Evolutionary conservation across 2,329 filamentous ascomycete genomes (phyloP), one percentile per base, ranked within the genome.

Genomic region (Aureobasidium sp.): DNA sequence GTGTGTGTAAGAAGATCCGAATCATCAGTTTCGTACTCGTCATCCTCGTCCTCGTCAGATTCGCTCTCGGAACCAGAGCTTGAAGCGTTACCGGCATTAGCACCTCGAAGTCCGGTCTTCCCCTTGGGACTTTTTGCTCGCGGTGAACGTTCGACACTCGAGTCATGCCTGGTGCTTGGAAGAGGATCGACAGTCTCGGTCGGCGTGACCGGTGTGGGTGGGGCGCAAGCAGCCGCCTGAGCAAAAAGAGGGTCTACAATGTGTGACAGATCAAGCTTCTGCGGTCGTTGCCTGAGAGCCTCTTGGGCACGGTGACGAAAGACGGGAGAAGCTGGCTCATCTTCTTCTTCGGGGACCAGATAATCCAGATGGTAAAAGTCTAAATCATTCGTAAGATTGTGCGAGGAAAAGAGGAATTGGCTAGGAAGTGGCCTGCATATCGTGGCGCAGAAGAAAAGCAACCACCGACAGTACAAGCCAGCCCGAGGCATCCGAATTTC

Each of bases 1-100:
- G 72, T 70, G 58, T 77, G 74, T 14, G 69, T 66, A 42, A 76
- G 57, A 5, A 76, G 66, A 59, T 74, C 67, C 5, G 71, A 66
- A 37, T 66, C 63, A 56, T 71, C 67, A 11, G 62, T 60, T 41
- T 70, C 68, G 35, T 65, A 60, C 44, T 70, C 63, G 39, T 70
- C 62, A 11, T 61, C 58, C 12, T 63, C 62, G 17, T 63, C 62
- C 37, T 49, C 59, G 21, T 68, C 64, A 27, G 68, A 66, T 35
- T 70, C 68, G 49, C 57, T 59, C 6, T 60, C 59, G 6, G 55
- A 70, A 61, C 66, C 70, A 29, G 41, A 45, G 27, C 30, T 22
- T 16, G 52, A 47, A 29, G 34, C 16, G 10, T 16, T 40, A 22
- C 35, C 39, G 17, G 30, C 14, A 11, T n/a, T 42, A 7, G 53